phyloP scores from a whole-genome alignment of 2,329 filamentous ascomycete species.

The Ceratocystis eucalypticola region DNA sequence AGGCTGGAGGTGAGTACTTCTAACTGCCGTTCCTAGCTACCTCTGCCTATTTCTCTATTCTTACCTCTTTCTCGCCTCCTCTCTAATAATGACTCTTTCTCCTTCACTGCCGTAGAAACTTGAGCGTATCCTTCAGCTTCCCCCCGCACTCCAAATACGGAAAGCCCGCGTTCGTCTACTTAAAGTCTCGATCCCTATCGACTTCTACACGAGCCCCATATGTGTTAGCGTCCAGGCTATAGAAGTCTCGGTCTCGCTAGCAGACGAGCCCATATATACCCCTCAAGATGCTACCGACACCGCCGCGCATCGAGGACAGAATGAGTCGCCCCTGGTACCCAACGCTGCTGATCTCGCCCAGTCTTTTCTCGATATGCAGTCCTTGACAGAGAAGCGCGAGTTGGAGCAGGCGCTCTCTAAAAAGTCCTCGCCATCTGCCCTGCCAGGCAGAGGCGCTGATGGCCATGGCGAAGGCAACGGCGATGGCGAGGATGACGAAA shows the following conservation, averaged over 20 bases:
- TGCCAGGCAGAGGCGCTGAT: slow-evolving; percentile 46
- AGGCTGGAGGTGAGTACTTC: slow-evolving; percentile 51
- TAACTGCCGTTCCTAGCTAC: not conserved
- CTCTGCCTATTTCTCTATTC: not conserved
- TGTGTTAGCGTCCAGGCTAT: slow-evolving; percentile 70
- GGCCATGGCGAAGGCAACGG: slow-evolving; percentile 48
- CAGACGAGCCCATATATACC: not conserved
- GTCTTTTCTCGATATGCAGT: slow-evolving; percentile 64
- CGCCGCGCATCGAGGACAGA: slow-evolving; percentile 12
- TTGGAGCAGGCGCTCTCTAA: slow-evolving; percentile 54
- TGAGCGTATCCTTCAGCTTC: slow-evolving; percentile 58
- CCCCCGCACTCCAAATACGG: slow-evolving; percentile 54
- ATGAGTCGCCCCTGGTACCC: slow-evolving; percentile 36
- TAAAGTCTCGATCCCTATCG: slow-evolving; percentile 71
- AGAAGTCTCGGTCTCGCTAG: slow-evolving; percentile 52
- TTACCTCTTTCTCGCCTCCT: slow-evolving; percentile 4
- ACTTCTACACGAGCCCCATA: slow-evolving; percentile 77
- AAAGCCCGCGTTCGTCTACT: slow-evolving; percentile 64
- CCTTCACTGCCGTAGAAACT: slow-evolving; percentile 52
- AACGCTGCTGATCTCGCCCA: slow-evolving; percentile 60
- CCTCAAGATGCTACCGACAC: not conserved
- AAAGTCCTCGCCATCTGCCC: slow-evolving; percentile 27
- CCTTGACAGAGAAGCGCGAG: slow-evolving; percentile 49
- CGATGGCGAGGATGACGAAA: slow-evolving; percentile 39
- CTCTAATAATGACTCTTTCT: not conserved